Base-by-base conservation (phyloP, 2,329 filamentous ascomycete species). In the Acrocalymma vagum region DNA sequence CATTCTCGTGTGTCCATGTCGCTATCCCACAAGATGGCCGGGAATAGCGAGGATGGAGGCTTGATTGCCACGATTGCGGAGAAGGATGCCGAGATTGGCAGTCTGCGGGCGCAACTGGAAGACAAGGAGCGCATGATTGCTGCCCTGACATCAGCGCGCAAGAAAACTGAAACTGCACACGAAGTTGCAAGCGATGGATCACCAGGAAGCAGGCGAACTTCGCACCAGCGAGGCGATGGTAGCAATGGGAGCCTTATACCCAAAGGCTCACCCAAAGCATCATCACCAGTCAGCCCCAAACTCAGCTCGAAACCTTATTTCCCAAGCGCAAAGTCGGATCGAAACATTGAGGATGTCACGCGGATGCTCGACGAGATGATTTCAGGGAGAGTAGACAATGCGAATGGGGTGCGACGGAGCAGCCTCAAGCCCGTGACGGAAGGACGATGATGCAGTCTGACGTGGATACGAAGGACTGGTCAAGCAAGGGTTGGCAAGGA, bases 331-430 rank as follows among this genome's bases (percentile, higher is more conserved):
- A 55, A 67, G 53, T 56, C 67, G 31, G 79, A 79, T 36, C 80
- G 78, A 74, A 90, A 88, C 53, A 87, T 94, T 22, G 91, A 96
- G 57, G 92, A 96, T 70, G 92, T 96, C 85, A 95, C 89, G 54
- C 84, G 85, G 59, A 91, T 96, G 75, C 80, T 96, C 17, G 93
- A 97, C 60, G 90, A 96, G 72, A 96, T 97, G 93, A 94, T 96
- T 45, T 88, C 84, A 88, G 42, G 87, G 62, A 84, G 90, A 40
- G 87, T 95, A 37, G 87, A 58, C 80, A 55, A 55, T 42, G 52
- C 87, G 86, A 26, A 90, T 85, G 60, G 80, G 90, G 34, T 81
- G 84, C 32, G 65, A 37, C 59, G 60, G 9, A 53, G 46, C 44
- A 68, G 62, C 42, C 46, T 62, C n/a, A 53, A 53, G 48, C 45